Evolutionary conservation across 352 stramenopile species (phyloP).

Genomic region (Stramenopiles sp.): DNA sequence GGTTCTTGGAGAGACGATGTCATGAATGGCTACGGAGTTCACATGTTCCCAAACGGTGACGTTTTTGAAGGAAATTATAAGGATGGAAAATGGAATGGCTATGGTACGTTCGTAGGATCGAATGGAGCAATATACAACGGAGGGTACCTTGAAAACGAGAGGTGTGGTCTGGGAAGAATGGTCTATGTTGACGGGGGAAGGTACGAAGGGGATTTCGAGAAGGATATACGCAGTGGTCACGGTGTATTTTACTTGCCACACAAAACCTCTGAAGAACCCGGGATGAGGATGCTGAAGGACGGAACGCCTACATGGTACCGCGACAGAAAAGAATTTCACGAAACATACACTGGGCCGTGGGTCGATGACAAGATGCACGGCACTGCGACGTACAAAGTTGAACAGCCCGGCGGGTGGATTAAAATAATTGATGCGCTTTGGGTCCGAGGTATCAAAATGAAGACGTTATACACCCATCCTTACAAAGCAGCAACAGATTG

Average conservation of each 20-base stretch:
- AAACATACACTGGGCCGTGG: slow-evolving; percentile 27
- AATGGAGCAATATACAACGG: slow-evolving; percentile 10
- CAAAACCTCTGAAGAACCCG: slow-evolving; percentile 19
- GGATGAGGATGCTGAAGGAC: neutral
- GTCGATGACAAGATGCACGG: slow-evolving; percentile 16
- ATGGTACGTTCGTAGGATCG: slow-evolving; percentile 26
- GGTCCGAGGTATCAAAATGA: neutral
- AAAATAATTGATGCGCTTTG: neutral
- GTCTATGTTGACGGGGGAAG: slow-evolving; percentile 22
- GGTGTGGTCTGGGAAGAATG: neutral
- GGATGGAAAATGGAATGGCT: slow-evolving; percentile 45
- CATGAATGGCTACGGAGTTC: slow-evolving; percentile 31
- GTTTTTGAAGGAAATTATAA: slow-evolving; percentile 55
- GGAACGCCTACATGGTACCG: neutral
- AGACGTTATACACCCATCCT: neutral
- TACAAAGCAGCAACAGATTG: neutral
- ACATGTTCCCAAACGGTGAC: slow-evolving; percentile 31
- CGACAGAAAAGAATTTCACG: neutral
- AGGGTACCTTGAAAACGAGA: neutral
- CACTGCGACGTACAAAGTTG: neutral
- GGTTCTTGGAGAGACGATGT: slow-evolving; percentile 31
- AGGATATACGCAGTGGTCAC: slow-evolving; percentile 28
- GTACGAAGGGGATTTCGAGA: slow-evolving; percentile 30
- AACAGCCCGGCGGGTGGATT: neutral
- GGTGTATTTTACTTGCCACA: slow-evolving; percentile 25